A percentile compares a stretch with the other conserved stretches of the same genome.
Conservation (phyloP, 306 rosid species). For the Lathyrus tuberosus region DNA sequence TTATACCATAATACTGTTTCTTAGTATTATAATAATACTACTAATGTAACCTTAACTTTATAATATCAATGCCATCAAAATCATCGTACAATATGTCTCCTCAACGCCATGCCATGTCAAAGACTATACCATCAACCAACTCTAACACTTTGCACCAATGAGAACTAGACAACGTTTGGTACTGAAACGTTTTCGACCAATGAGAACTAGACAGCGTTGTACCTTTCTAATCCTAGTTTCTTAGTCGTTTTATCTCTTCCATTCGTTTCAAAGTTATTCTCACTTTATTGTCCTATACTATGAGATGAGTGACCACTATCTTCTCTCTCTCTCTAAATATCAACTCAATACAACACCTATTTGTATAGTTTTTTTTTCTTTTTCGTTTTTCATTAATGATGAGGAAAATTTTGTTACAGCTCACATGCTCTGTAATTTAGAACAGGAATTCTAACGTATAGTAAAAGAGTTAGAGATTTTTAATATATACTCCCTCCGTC, state of each 20-base stretch:
- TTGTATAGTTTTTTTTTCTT: neutral
- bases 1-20: neutral
- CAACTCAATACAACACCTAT: conserved; percentile 7
- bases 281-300: neutral
- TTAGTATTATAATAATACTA: no score
- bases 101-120: conserved; percentile 9
- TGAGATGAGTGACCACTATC: neutral
- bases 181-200: neutral
- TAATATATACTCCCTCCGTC: no score
- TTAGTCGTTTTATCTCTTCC: conserved; percentile 1
- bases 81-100: conserved; percentile 43
- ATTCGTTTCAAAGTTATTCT: conserved; percentile 10
- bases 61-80: conserved; percentile 9
- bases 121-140: conserved; percentile 26
- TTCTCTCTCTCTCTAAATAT: neutral
- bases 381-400: neutral
- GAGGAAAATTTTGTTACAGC: neutral
- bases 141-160: neutral
- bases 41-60: no score
- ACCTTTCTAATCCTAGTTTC: conserved; percentile 7
- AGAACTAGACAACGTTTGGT: neutral
- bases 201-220: neutral
- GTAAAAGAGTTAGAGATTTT: neutral
- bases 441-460: neutral
- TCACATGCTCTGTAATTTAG: neutral